Evolutionary conservation across 2,329 filamentous ascomycete genomes (phyloP).

Genomic region (Scleromitrula shiraiana): DNA sequence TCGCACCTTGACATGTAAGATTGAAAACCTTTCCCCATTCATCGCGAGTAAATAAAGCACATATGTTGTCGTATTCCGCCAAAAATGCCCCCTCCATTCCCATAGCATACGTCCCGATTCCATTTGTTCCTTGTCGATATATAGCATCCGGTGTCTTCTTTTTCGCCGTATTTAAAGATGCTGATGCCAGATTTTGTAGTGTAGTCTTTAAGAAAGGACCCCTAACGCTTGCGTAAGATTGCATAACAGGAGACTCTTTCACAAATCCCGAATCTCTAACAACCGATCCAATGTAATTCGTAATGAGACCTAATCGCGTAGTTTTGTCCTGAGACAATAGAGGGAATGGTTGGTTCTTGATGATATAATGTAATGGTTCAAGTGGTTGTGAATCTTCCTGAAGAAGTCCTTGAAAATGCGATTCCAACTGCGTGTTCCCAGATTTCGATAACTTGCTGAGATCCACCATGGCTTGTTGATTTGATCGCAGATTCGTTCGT

Average conservation of each 20-base stretch:
- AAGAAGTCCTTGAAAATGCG: conserved; percentile 71
- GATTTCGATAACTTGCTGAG: conserved; percentile 68
- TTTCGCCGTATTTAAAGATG: conserved; percentile 75
- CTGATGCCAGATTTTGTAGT: conserved; percentile 77
- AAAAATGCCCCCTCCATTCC: conserved; percentile 81
- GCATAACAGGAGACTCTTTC: conserved; percentile 63
- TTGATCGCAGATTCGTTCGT: conserved; percentile 83
- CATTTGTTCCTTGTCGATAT: conserved; percentile 83
- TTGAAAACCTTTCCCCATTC: conserved; percentile 77
- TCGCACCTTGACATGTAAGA: conserved; percentile 66
- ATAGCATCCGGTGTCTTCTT: conserved; percentile 72
- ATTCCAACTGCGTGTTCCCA: conserved; percentile 77
- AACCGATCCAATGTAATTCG: conserved; percentile 62
- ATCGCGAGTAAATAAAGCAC: conserved; percentile 74
- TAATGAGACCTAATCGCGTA: conserved; percentile 70
- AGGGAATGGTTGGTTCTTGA: conserved; percentile 81
- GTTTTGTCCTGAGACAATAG: conserved; percentile 68
- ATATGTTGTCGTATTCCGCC: conserved; percentile 86
- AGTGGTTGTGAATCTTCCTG: conserved; percentile 71
- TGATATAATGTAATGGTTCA: conserved; percentile 87
- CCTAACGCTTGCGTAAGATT: conserved; percentile 77
- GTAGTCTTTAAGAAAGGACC: conserved; percentile 79
- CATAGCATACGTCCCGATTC: conserved; percentile 80
- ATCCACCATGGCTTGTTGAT: conserved; percentile 80
- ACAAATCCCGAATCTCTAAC: conserved; percentile 39